Percentiles rank a stretch among this genome's conserved stretches.
Evolutionary conservation across 2,329 filamentous ascomycete species (phyloP).

Genomic region (Fusarium sp.): DNA sequence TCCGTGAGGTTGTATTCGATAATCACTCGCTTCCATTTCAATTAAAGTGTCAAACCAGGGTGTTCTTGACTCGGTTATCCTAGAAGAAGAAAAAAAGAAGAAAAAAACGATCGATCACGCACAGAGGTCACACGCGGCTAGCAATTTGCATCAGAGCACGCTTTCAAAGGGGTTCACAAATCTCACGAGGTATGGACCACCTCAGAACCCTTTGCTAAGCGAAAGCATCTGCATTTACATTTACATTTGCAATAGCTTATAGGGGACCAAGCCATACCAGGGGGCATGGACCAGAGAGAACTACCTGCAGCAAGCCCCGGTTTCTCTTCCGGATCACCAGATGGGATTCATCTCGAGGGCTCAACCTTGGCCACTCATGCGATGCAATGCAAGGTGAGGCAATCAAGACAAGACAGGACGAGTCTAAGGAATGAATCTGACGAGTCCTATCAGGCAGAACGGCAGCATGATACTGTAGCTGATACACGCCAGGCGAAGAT

Average conservation of each 20-base stretch:
- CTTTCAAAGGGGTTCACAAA: not conserved
- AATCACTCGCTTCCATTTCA: not conserved
- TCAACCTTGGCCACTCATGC: constrained; percentile 16
- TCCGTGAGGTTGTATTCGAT: not conserved
- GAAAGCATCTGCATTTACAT: not conserved
- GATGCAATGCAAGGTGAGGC: constrained; percentile 8
- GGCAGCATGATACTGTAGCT: constrained; percentile 1
- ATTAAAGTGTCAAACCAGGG: not conserved
- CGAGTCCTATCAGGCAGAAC: not conserved
- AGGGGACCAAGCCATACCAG: constrained; percentile 1
- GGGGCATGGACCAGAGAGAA: constrained; percentile 21
- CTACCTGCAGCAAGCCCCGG: constrained; percentile 12
- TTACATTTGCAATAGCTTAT: not conserved
- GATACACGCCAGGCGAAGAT: constrained; percentile 13
- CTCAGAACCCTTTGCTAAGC: constrained; percentile 15
- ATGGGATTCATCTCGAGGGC: constrained; percentile 23
- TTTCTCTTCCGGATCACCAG: constrained; percentile 16
- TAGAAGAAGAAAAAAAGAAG: constrained; percentile 29
- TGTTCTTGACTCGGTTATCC: constrained; percentile 1
- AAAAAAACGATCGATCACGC: constrained; percentile 18
- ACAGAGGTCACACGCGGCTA: constrained; percentile 40
- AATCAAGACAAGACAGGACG: constrained; percentile 20
- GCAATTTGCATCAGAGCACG: constrained; percentile 40
- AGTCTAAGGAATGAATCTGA: constrained; percentile 3
- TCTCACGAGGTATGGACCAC: not conserved